Evolutionary conservation across 192 early-diverging fungal species (phyloP), one percentile per base, ranked within the genome.

Genomic region (Backusella macrospora): DNA sequence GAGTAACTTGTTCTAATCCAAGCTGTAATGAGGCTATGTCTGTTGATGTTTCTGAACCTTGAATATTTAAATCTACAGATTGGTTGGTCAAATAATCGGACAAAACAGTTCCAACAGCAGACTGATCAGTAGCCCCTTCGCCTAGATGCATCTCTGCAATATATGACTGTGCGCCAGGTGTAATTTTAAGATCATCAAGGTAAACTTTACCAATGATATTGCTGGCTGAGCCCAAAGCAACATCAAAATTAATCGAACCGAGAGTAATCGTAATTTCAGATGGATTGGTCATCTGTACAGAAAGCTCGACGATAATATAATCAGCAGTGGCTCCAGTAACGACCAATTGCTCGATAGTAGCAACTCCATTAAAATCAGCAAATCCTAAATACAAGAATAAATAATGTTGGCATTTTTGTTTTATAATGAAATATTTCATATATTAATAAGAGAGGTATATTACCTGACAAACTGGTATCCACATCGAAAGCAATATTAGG

Each of bases 201-300:
- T 78, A 42, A 37, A 85, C 84, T 55, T 62, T 64, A 72, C 87
- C 87, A n/a, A 87, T 70, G 21, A 39, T 23, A 23, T 23, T 43
- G 14, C 73, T 65, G 12, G 12, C 4, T 23, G 64, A 64, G 2
- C 78, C 76, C 42, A 72, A 78, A 14, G 76, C 64, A 21, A 83
- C 81, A 49, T 68, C 37, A 49, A 88, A 85, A 40, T 65, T 48
- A 12, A 86, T 70, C 59, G 81, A 77, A 23, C 83, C 84, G 62
- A 84, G 67, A 39, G 77, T 76, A 45, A 89, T 89, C 52, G 80
- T 79, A 42, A 88, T 76, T 62, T 79, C 79, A 21, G 86, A 86
- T 9, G 85, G 85, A 70, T 86, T 86, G 66, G 62, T 79, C 13
- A 62, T 21, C 10, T 62, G 26, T 0, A 62, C 62, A 34, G 4